Evolutionary conservation across 169 alveolate species (phyloP), one percentile per base, ranked within the genome.

Genomic region (Plasmodium chabaudi): DNA sequence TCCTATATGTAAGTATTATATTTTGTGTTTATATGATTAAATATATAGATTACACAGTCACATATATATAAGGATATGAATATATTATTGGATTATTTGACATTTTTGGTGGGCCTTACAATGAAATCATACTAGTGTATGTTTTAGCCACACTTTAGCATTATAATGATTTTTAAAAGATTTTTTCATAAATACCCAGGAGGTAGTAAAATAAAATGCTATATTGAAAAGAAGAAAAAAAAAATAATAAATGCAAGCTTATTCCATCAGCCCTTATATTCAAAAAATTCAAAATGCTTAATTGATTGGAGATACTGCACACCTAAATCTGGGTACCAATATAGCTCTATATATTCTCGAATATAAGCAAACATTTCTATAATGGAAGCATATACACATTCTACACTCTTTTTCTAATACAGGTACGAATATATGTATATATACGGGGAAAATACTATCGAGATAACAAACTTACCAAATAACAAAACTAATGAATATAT

Each of bases 401-500:
- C 5, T 64, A 46, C 9, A 25, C 53, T 49, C 6, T 74, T 49
- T 42, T 5, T 27, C 44, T 46, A 9, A 34, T 23, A 9, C 47
- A 92, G 96, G 21, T 87, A 88, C 47, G 96, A 93, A 46, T 93
- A 87, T 27, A 73, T 90, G 72, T 86, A 84, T 47, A 93, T 93
- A 21, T 94, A 90, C 68, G 97, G 96, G 7, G 96, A 93, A 42
- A 90, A 95, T 53, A 94, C 97, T 0, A 88, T 95, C 47, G 95
- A 93, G 68, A 87, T 95, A 17, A 67, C 92, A 61, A 93, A 92
- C 55, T 61, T 95, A 61, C 97, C 98, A 9, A 93, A 88, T 95
- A 96, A 96, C 39, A 68, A 92, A 56, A 96, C 98, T n/a, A 97
- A 97, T 5, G 97, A 96, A 88, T 96, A 95, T 63, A 65, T 96